Conservation (phyloP, 2,329 filamentous ascomycete genomes). For the Hypoxylon rubiginosum region DNA sequence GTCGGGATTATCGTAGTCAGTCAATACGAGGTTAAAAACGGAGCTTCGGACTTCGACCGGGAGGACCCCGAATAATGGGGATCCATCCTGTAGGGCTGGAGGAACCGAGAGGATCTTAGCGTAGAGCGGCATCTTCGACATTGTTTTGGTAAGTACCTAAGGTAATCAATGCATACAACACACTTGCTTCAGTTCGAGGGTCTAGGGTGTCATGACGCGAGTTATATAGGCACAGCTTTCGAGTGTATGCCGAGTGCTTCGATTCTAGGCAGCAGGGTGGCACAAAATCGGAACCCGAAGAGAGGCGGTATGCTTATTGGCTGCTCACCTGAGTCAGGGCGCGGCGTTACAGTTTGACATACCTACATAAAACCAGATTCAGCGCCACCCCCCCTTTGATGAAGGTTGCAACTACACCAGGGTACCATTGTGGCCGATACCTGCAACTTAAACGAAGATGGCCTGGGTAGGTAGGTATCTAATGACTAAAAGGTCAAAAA, state of each 20-base stretch:
- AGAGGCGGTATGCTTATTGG: too few relatives aligned
- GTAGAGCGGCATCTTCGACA: constrained; percentile 5
- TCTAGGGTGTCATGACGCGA: not conserved
- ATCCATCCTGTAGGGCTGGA: constrained; percentile 10
- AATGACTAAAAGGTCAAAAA: too few relatives aligned
- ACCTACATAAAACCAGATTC: too few relatives aligned
- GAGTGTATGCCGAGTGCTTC: not conserved
- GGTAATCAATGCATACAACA: not conserved
- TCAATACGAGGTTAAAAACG: constrained; percentile 15
- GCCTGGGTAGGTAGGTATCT: too few relatives aligned
- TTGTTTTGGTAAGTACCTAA: constrained; percentile 1
- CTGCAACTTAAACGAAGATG: too few relatives aligned
- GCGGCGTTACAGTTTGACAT: too few relatives aligned
- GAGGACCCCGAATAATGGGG: constrained; percentile 13
- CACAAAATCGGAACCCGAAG: too few relatives aligned
- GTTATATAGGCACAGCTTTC: not conserved
- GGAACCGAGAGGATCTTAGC: constrained; percentile 15
- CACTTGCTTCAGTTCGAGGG: not conserved
- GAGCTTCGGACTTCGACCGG: constrained; percentile 18
- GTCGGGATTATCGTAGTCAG: constrained; percentile 13
- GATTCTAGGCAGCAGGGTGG: constrained; percentile 2
- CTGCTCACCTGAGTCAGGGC: too few relatives aligned
- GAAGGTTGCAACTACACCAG: too few relatives aligned
- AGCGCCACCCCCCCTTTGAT: too few relatives aligned
- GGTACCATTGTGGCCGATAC: too few relatives aligned